Evolutionary conservation across 768 basidiomycete genomes (phyloP).

Genomic region (Leccinum aurantiacum): DNA sequence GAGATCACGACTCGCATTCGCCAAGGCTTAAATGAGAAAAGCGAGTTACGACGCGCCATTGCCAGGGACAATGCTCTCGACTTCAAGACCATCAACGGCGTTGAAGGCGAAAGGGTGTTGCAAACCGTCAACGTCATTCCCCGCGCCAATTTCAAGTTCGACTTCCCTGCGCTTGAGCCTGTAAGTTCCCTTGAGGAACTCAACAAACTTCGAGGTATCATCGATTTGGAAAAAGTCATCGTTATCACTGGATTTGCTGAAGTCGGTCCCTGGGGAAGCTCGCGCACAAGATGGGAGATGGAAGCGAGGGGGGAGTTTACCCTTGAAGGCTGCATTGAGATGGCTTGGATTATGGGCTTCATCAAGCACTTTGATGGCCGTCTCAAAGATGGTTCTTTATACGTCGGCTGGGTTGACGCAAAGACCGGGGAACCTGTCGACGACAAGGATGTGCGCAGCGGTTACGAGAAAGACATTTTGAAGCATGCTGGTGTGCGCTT

Average conservation of each 20-base stretch:
- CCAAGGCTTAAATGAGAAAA: constrained; percentile 74
- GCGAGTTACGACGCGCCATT: constrained; percentile 90
- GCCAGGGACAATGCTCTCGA: constrained; percentile 94
- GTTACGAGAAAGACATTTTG: constrained; percentile 93
- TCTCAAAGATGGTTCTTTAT: constrained; percentile 85
- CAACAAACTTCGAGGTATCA: constrained; percentile 75
- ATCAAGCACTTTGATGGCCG: constrained; percentile 99
- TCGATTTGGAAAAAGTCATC: constrained; percentile 94
- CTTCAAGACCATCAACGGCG: constrained; percentile 87
- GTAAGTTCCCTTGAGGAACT: constrained; percentile 71
- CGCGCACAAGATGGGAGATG: constrained; percentile 99
- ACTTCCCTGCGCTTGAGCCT: constrained; percentile 85
- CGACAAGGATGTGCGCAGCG: constrained; percentile 93
- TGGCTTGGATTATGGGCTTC: constrained; percentile 5
- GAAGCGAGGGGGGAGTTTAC: constrained; percentile 97
- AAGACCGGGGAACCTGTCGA: constrained; percentile 93
- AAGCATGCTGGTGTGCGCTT: constrained; percentile 89
- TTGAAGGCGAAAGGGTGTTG: constrained; percentile 88
- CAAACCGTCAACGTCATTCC: constrained; percentile 92
- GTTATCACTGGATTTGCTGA: constrained; percentile 97
- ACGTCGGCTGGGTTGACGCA: constrained; percentile 98
- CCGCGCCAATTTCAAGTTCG: constrained; percentile 96
- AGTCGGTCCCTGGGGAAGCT: constrained; percentile 97
- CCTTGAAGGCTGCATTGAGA: constrained; percentile 89
- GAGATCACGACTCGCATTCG: constrained; percentile 91